These are phyloP conservation scores for Salvia miltiorrhiza DNA, from an alignment of 257 asterid genomes.

Conservation along the genomic window DNA sequence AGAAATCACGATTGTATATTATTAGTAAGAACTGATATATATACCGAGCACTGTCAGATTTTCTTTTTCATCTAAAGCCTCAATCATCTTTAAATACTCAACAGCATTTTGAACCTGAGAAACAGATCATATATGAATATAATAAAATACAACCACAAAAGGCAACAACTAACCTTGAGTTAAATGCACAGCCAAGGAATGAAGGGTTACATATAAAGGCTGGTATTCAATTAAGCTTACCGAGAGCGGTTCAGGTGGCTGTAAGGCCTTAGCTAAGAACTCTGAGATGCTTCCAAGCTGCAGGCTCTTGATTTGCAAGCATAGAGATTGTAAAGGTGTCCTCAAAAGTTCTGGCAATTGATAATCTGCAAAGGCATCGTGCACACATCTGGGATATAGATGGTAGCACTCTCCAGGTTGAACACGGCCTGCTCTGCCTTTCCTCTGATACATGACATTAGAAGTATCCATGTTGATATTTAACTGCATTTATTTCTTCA, in stretches of 20 bases:
- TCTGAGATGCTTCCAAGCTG: conserved; percentile 83
- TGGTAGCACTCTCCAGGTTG: conserved; percentile 97
- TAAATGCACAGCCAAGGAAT: neutral
- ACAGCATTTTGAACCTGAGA: conserved; percentile 89
- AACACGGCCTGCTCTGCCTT: conserved; percentile 99
- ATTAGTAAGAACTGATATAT: conserved; percentile 12
- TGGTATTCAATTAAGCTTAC: conserved; percentile 44
- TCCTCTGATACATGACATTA: conserved; percentile 56
- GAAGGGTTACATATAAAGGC: conserved; percentile 6
- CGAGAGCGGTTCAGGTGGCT: conserved; percentile 88
- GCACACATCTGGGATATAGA: conserved; percentile 83
- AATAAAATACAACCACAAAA: conserved; percentile 12
- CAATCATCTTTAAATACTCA: conserved; percentile 79
- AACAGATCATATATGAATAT: conserved; percentile 25
- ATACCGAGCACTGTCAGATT: conserved; percentile 84
- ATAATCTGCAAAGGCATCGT: conserved; percentile 78
- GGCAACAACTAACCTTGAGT: conserved; percentile 2
- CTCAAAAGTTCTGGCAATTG: conserved; percentile 94
- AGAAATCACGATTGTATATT: neutral
- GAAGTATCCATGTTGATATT: conserved; percentile 11
- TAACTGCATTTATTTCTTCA: neutral
- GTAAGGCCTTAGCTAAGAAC: conserved; percentile 83
- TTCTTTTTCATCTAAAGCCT: conserved; percentile 90
- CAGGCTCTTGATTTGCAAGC: conserved; percentile 92
- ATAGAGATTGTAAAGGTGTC: conserved; percentile 93